Evolutionary conservation across 495 filamentous ascomycete genomes (phyloP).

Genomic region (Podospora pseudopauciseta): DNA sequence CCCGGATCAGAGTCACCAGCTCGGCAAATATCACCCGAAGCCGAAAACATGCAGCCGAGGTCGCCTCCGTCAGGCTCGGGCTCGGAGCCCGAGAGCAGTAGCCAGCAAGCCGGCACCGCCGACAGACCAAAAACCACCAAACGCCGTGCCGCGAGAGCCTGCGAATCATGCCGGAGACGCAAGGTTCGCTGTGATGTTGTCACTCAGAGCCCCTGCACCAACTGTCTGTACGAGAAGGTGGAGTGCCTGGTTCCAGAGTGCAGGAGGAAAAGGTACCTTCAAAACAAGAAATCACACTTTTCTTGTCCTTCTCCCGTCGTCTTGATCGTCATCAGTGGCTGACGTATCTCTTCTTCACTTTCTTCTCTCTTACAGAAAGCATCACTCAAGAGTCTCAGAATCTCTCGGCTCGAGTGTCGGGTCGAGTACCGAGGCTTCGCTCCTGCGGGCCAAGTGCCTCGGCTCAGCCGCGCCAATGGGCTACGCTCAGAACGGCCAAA

Average conservation of each 20-base stretch:
- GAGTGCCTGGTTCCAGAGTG: constrained; percentile 87
- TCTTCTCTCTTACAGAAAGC: background rate
- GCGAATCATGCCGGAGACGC: constrained; percentile 77
- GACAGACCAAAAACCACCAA: constrained; percentile 50
- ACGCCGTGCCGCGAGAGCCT: constrained; percentile 80
- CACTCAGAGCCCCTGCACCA: constrained; percentile 82
- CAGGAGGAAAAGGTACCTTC: constrained; percentile 78
- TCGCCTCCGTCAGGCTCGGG: background rate
- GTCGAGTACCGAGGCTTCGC: background rate
- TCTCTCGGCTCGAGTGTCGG: background rate
- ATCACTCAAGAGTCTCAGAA: background rate
- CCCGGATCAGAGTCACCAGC: background rate
- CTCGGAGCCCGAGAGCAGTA: constrained; percentile 1
- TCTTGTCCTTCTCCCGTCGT: background rate
- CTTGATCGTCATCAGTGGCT: background rate
- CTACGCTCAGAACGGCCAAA: background rate
- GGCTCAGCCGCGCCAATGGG: background rate
- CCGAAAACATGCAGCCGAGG: background rate
- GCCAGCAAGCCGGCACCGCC: constrained; percentile 21
- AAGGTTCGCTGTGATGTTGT: constrained; percentile 96
- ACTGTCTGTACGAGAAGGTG: constrained; percentile 84
- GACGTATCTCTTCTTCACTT: background rate
- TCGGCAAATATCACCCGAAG: background rate
- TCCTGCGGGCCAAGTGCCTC: background rate
- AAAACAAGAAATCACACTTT: background rate